Conservation (phyloP, 2,329 filamentous ascomycete species). For the Pleurostoma richardsiae region DNA sequence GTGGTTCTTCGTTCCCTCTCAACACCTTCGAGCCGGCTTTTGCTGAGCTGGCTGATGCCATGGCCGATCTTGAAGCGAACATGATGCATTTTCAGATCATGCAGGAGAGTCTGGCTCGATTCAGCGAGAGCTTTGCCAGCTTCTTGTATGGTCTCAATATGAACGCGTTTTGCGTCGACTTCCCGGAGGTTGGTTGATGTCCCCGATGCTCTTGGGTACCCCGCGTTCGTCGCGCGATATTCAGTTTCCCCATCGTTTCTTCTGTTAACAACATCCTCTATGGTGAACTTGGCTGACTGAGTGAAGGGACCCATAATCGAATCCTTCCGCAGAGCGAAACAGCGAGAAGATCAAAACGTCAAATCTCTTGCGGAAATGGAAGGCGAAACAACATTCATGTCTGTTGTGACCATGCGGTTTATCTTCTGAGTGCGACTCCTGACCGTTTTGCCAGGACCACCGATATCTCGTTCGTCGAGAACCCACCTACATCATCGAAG, state of each 20-base stretch:
- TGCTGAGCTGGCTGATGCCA: slow-evolving; percentile 86
- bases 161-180: slow-evolving; percentile 98
- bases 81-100: slow-evolving; percentile 96
- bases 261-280: background rate
- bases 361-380: slow-evolving; percentile 33
- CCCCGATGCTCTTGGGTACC: background rate
- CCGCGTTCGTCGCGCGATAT: background rate
- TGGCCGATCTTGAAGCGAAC: slow-evolving; percentile 94
- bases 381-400: slow-evolving; percentile 83
- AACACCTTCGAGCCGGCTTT: slow-evolving; percentile 85
- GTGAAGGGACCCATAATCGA: slow-evolving; percentile 72
- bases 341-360: slow-evolving; percentile 43
- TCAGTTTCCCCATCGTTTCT: background rate
- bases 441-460: slow-evolving; percentile 60
- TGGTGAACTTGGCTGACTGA: slow-evolving; percentile 1
- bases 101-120: slow-evolving; percentile 89
- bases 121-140: slow-evolving; percentile 92
- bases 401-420: slow-evolving; percentile 23
- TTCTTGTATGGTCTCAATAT: slow-evolving; percentile 97
- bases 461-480: slow-evolving; percentile 85
- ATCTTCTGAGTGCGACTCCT: background rate
- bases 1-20: slow-evolving; percentile 61
- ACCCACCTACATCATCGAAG: slow-evolving; percentile 59
- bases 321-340: slow-evolving; percentile 67
- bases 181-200: slow-evolving; percentile 66